phyloP scores from a whole-genome alignment of 2,329 filamentous ascomycete genomes.

The Colletotrichum sp. region DNA sequence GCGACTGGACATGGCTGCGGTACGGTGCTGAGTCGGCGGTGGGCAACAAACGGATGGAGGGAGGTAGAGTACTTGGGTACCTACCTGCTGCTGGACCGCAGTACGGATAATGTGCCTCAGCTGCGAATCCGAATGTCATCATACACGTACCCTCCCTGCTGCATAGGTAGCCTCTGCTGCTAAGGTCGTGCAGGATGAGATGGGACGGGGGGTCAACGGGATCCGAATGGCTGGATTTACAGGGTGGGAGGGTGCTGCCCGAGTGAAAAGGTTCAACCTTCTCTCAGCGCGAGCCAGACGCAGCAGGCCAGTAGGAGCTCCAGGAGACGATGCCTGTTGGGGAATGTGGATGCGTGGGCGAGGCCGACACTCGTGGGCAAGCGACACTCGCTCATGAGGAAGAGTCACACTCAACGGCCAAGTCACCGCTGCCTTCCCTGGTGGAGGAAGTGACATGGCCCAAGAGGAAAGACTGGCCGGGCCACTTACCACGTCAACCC shows the following conservation, averaged over 20 bases:
- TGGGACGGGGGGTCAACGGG: neutral
- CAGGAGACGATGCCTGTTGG: neutral
- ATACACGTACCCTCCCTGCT: neutral
- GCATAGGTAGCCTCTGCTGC: neutral
- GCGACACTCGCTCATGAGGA: neutral
- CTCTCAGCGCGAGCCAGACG: neutral
- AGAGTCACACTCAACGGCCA: neutral
- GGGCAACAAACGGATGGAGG: neutral
- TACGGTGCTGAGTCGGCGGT: neutral
- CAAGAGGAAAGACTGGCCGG: neutral
- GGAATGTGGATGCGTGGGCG: constrained; percentile 20
- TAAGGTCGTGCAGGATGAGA: neutral
- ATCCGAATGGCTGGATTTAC: neutral
- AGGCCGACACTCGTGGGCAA: neutral
- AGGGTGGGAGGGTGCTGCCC: neutral
- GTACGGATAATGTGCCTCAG: neutral
- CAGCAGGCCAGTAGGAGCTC: neutral
- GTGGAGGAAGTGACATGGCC: neutral
- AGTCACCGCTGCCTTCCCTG: constrained; percentile 4
- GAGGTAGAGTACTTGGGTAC: neutral
- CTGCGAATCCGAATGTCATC: neutral
- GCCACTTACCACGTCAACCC: neutral
- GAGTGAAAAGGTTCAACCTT: neutral
- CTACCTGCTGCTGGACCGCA: neutral
- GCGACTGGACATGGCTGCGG: neutral